Evolutionary conservation across 352 stramenopile genomes (phyloP), one percentile per base, ranked within the genome.

Genomic region (Phytophthora hybrid): DNA sequence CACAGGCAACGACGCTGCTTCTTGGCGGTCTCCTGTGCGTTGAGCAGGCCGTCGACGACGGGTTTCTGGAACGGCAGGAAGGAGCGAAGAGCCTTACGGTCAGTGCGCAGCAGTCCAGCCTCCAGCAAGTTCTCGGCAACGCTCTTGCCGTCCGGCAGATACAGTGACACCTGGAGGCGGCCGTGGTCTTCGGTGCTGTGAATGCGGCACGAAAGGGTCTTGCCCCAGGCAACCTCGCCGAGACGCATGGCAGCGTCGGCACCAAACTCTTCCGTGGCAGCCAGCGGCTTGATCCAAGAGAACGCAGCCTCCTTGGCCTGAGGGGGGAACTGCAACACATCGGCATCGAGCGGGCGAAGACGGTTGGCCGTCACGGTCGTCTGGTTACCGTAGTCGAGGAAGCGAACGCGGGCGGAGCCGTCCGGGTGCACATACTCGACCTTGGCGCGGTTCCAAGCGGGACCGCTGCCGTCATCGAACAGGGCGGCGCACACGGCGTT

Each of bases 351-450:
- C 21, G 96, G 93, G 60, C 96, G 93, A 49, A 99, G 85, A 47
- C 92, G 85, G 67, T 83, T 95, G 23, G 89, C 74, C 4, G 91
- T 76, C 53, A 98, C 73, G 1, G 97, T 95, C 9, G 87, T 88
- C 18, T 93, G 82, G 76, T 99, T 99, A 66, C 97, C 97, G 70
- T 99, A 98, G 90, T 99, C 97, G 37, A 99, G 87, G 78, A 98
- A 99, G 14, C 96, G 87, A 58, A 99, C 89, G 55, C 88, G 89
- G 1, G 78, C 84, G 6, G 79, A 85, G 41, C 83, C 85, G 46
- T 95, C 83, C 3, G 79, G 59, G 63, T 92, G 69, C 47, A 94
- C 78, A 57, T 86, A 86, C 69, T 96, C 89, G 46, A 99, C 82
- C 62, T 97, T 97, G 14, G 90, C 97, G 63, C 97, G 93, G 85